Conservation (phyloP, 2,329 filamentous ascomycete species). For the Aspergillus versicolor region DNA sequence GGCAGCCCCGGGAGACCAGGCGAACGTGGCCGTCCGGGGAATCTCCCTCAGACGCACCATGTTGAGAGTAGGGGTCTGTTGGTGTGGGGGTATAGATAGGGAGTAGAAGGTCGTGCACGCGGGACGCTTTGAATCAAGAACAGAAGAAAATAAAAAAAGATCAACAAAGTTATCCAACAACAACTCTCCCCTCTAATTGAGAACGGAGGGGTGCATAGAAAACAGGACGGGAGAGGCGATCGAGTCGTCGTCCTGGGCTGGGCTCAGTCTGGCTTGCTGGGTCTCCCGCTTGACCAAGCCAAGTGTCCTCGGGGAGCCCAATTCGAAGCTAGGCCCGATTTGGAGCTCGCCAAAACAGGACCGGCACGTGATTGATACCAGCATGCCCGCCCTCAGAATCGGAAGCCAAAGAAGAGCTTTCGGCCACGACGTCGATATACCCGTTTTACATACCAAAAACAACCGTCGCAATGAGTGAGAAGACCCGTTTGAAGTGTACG, state of each 20-base stretch:
- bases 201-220: constrained; percentile 27
- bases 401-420: neutral
- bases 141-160: constrained; percentile 9
- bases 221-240: constrained; percentile 23
- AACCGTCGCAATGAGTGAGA: constrained; percentile 67
- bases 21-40: constrained; percentile 92
- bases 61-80: constrained; percentile 29
- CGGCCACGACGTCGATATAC: neutral
- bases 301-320: constrained; percentile 39
- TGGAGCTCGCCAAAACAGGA: constrained; percentile 34
- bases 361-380: constrained; percentile 35
- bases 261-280: constrained; percentile 2
- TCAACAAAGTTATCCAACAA: constrained; percentile 10
- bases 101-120: constrained; percentile 18
- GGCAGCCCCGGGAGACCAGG: constrained; percentile 82
- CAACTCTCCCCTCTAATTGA: constrained; percentile 28
- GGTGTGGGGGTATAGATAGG: constrained; percentile 17
- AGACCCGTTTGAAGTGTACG: constrained; percentile 80
- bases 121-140: constrained; percentile 8
- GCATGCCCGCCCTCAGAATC: constrained; percentile 15
- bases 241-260: constrained; percentile 16
- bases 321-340: constrained; percentile 28
- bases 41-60: constrained; percentile 99
- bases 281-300: constrained; percentile 35
- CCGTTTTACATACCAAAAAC: neutral